These are phyloP conservation scores for Rosa lucieae DNA, from an alignment of 306 rosid species.

Conservation along the genomic window DNA sequence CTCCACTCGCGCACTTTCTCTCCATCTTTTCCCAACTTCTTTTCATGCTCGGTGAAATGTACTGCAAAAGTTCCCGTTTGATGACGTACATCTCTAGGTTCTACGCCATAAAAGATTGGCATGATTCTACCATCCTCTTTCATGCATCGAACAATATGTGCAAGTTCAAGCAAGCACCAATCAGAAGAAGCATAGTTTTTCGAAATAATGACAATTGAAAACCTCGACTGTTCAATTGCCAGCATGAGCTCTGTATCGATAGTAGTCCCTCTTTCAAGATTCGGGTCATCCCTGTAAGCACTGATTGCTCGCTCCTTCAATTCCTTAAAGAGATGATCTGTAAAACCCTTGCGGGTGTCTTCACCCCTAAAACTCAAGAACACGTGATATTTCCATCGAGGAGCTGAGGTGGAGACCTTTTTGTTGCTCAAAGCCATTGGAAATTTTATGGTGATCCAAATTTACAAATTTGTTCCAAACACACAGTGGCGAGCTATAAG, in stretches of 20 bases:
- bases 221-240: not conserved
- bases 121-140: not conserved
- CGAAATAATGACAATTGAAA: constrained; percentile 1
- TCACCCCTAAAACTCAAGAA: constrained; percentile 8
- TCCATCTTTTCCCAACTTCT: not conserved
- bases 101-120: constrained; percentile 19
- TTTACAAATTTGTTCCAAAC: not conserved
- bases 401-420: not conserved
- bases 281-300: constrained; percentile 3
- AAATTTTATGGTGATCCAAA: not conserved
- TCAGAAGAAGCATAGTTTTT: not conserved
- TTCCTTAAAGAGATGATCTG: not conserved
- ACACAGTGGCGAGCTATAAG: not conserved
- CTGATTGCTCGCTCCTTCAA: not conserved
- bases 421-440: not conserved
- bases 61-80: constrained; percentile 1
- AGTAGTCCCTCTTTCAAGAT: not conserved
- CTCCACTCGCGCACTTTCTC: not conserved
- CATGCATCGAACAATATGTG: constrained; percentile 1
- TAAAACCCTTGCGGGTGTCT: not conserved
- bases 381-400: not conserved
- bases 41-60: not conserved
- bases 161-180: constrained; percentile 7
- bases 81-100: constrained; percentile 4
- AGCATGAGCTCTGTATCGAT: not conserved